Evolutionary conservation across 2,329 filamentous ascomycete genomes (phyloP), one percentile per base, ranked within the genome.

Genomic region (Beauveria varroae): DNA sequence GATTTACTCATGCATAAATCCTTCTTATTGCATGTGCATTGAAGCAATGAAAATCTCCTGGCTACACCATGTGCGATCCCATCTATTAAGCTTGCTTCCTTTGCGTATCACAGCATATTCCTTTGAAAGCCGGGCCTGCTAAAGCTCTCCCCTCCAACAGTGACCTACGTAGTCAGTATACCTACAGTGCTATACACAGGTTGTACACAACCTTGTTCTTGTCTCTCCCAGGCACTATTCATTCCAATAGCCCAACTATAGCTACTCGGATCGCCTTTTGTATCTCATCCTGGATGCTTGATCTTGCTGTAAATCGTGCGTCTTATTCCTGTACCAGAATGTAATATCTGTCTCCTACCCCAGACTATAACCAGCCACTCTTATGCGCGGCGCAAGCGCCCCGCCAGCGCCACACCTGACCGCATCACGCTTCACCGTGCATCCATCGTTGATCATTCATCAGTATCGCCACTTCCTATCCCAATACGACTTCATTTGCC

Each of bases 401-500:
- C 49, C 57, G 40, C 57, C 50, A 47, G 5, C 34, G 40, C 37
- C 41, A 22, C 16, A 60, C 57, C 49, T 60, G 50, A 60, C 57
- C 50, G n/a, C n/a, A 34, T 60, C 50, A 53, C 44, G 24, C 34
- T 60, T 37, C 26, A 28, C 18, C 40, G 8, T 60, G 26, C 49
- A 37, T 44, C 16, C 30, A 52, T 51, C 22, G 30, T 58, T 14
- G 22, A 44, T 34, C 22, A 51, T 58, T 24, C 44, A 24, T 40
- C 47, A 52, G 18, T 24, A 40, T 40, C 55, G n/a, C 14, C 55
- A 37, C 14, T 50, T 57, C 55, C 44, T 50, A 57, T 20, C 34
- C 22, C 9, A 16, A 40, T 24, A 24, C 47, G 12, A 18, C 47
- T 24, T 43, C 46, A 30, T 44, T 44, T 10, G 18, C 22, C 34